These are phyloP conservation scores for Myriosclerotinia curreyana DNA, from an alignment of 2,329 filamentous ascomycete genomes.

Conservation along the genomic window DNA sequence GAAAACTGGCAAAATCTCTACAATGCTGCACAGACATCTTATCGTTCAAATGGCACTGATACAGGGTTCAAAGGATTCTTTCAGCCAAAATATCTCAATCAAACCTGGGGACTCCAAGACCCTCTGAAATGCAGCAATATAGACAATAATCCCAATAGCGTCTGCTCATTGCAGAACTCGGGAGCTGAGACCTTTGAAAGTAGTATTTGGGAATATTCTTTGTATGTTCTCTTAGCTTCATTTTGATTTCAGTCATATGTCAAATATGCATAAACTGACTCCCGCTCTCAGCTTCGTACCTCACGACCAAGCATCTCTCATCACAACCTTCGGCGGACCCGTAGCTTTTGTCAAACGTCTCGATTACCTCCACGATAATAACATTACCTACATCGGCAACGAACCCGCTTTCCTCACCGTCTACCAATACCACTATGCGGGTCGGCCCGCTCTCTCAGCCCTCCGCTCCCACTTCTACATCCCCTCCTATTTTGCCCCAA, in stretches of 20 bases:
- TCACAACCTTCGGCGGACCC: conserved; percentile 59
- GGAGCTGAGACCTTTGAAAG: conserved; percentile 66
- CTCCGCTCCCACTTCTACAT: conserved; percentile 60
- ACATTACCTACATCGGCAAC: conserved; percentile 64
- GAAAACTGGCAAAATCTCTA: conserved; percentile 61
- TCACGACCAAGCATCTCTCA: conserved; percentile 56
- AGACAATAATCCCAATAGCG: conserved; percentile 31
- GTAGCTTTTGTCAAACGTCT: conserved; percentile 57
- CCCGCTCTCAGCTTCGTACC: conserved; percentile 34
- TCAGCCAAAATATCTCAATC: conserved; percentile 64
- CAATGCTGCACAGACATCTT: conserved; percentile 53
- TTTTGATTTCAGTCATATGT: background rate
- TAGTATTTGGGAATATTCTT: conserved; percentile 66
- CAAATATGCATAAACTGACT: background rate
- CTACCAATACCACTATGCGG: conserved; percentile 69
- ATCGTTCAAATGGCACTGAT: conserved; percentile 50
- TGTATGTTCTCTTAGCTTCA: conserved; percentile 26
- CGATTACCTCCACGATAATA: conserved; percentile 60
- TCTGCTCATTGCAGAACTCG: conserved; percentile 35
- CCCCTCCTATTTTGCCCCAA: conserved; percentile 59
- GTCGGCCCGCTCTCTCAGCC: conserved; percentile 50
- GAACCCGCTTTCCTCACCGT: conserved; percentile 62
- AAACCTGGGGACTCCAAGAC: conserved; percentile 66
- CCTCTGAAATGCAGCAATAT: conserved; percentile 59
- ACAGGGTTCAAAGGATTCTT: conserved; percentile 69